Conservation (phyloP, 2,329 filamentous ascomycete genomes). For the Trichoderma sp. region DNA sequence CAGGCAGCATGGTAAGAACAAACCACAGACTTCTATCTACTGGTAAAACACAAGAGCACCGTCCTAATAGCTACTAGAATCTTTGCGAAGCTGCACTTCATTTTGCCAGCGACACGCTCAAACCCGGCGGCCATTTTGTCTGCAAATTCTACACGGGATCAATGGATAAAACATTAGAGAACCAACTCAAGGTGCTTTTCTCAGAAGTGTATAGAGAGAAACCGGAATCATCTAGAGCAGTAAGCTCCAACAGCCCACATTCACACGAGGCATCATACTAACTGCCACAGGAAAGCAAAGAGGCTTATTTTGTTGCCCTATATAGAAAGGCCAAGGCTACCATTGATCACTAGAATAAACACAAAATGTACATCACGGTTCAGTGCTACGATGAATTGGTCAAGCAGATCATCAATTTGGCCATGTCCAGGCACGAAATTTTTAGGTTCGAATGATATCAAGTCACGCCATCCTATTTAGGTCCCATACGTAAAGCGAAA, state of each 20-base stretch:
- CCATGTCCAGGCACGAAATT: slow-evolving; percentile 23
- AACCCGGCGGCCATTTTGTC: slow-evolving; percentile 80
- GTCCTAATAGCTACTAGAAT: slow-evolving; percentile 56
- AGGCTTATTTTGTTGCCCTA: slow-evolving; percentile 81
- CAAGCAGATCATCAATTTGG: slow-evolving; percentile 17
- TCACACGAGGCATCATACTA: neutral
- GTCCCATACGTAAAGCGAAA: slow-evolving; percentile 35
- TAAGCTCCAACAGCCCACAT: slow-evolving; percentile 43
- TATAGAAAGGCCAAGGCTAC: slow-evolving; percentile 51
- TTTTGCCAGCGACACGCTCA: slow-evolving; percentile 83
- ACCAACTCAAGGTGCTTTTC: slow-evolving; percentile 72
- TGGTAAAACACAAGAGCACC: neutral
- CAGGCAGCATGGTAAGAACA: slow-evolving; percentile 83
- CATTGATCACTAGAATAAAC: neutral
- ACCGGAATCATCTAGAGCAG: slow-evolving; percentile 83
- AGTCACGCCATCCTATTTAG: slow-evolving; percentile 47
- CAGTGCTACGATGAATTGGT: slow-evolving; percentile 3
- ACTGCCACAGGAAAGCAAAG: slow-evolving; percentile 52
- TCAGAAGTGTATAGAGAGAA: slow-evolving; percentile 80
- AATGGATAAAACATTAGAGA: slow-evolving; percentile 79
- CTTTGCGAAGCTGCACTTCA: slow-evolving; percentile 80
- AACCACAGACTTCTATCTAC: neutral
- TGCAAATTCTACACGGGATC: slow-evolving; percentile 96
- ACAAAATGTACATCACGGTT: slow-evolving; percentile 22
- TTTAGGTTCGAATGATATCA: slow-evolving; percentile 40